Base-by-base conservation (phyloP, 2,329 filamentous ascomycete species). In the Onygena corvina region DNA sequence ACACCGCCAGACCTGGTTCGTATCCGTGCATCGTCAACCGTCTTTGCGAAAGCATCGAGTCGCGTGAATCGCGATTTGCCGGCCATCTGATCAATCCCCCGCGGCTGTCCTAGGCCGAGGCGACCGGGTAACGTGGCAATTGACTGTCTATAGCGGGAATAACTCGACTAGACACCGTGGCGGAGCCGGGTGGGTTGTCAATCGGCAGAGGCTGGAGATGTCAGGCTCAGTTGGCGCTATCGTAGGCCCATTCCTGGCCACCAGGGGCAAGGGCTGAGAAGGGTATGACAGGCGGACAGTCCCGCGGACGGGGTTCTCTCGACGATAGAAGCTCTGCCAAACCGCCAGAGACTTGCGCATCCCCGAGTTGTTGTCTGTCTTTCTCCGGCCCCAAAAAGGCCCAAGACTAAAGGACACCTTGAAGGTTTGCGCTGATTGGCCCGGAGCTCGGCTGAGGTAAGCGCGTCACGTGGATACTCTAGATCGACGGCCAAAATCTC, bases 21-120 rank as follows among this genome's bases (percentile, higher is more conserved):
- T 64, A 98, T 81, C 60, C 92, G 81, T 57, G 93, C 92, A 80
- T 98, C 92, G 67, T 98, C 92, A 59, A 98, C 92, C 9, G 92
- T 98, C 72, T 98, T 98, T 47, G 90, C 94, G 67, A 98, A 98
- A 76, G 92, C 92, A 70, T 98, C 92, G 56, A 98, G 86, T 78
- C 84, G 83, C 52, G 86, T 94, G 66, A 98, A 95, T 67, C 92
- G 83, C 59, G 87, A 94, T 74, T 94, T 94, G 62, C 83, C 72
- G 57, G 89, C 75, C 92, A 96, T 96, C 35, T 56, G n/a, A n/a
- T n/a, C n/a, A n/a, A n/a, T 58, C n/a, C n/a, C n/a, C n/a, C n/a
- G n/a, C n/a, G n/a, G n/a, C n/a, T n/a, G n/a, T n/a, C n/a, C n/a
- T n/a, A n/a, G n/a, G n/a, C n/a, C n/a, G n/a, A n/a, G n/a, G n/a